Conservation (phyloP, 768 basidiomycete species). For the Rhodosporidiobolus sp. region DNA sequence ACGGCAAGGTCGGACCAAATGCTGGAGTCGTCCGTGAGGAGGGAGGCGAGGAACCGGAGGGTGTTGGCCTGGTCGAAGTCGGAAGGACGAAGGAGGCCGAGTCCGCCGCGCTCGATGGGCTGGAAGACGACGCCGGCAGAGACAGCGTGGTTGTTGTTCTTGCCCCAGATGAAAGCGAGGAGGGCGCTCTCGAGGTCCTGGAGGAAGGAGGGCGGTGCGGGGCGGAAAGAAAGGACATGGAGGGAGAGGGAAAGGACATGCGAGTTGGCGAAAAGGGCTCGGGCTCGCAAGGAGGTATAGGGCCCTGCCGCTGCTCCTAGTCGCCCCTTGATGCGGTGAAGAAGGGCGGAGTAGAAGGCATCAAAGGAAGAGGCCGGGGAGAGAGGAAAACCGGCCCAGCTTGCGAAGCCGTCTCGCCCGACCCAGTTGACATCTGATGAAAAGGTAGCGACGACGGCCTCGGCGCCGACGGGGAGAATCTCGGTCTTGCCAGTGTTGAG, state of each 20-base stretch:
- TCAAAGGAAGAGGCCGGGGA: neutral
- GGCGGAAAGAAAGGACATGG: neutral
- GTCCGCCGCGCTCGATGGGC: neutral
- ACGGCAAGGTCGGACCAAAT: neutral
- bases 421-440: neutral
- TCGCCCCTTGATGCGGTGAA: neutral
- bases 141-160: neutral
- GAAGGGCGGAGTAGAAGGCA: neutral
- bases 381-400: conserved; percentile 12
- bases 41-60: neutral
- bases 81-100: neutral
- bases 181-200: neutral
- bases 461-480: neutral
- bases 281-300: neutral
- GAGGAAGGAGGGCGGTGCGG: neutral
- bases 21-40: neutral
- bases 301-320: neutral
- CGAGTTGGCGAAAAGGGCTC: neutral
- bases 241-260: neutral
- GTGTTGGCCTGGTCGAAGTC: neutral
- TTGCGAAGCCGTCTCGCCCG: neutral
- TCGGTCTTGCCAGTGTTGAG: conserved; percentile 7
- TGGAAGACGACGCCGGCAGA: neutral
- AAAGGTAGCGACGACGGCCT: neutral
- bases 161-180: neutral